Evolutionary conservation across 1,284 basidiomycete species (phyloP).

Genomic region (Malassezia equina): DNA sequence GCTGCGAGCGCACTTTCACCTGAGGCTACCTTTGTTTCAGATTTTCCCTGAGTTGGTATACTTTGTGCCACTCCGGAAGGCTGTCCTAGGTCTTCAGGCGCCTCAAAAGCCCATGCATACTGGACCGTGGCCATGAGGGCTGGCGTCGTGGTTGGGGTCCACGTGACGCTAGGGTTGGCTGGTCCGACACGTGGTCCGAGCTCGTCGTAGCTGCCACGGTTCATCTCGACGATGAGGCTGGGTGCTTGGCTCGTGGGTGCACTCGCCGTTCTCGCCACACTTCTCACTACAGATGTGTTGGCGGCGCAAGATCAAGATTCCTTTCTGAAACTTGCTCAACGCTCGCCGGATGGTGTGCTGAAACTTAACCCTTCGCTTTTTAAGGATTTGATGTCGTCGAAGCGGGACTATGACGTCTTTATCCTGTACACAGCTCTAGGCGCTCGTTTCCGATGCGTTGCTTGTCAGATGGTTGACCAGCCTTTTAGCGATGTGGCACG

Average conservation of each 20-base stretch:
- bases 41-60: neutral
- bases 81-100: neutral
- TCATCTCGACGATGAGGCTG: constrained; percentile 10
- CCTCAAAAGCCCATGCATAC: constrained; percentile 6
- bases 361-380: constrained; percentile 1
- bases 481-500: constrained; percentile 8
- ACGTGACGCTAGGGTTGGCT: neutral
- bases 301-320: neutral
- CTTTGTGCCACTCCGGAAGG: neutral
- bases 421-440: constrained; percentile 5
- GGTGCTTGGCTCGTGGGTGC: constrained; percentile 4
- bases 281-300: neutral
- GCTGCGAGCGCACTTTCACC: neutral
- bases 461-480: constrained; percentile 8
- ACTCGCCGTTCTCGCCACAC: neutral
- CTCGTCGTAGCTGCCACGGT: neutral
- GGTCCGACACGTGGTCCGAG: constrained; percentile 3
- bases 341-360: constrained; percentile 6
- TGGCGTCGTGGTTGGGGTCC: neutral
- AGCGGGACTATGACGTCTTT: constrained; percentile 14
- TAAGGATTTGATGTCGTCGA: neutral
- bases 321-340: neutral
- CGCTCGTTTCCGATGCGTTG: constrained; percentile 5
- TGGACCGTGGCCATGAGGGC: neutral
- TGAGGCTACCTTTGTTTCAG: neutral